Base-by-base conservation (phyloP, 176 grass and related monocot genomes). In the Ananas comosus region DNA sequence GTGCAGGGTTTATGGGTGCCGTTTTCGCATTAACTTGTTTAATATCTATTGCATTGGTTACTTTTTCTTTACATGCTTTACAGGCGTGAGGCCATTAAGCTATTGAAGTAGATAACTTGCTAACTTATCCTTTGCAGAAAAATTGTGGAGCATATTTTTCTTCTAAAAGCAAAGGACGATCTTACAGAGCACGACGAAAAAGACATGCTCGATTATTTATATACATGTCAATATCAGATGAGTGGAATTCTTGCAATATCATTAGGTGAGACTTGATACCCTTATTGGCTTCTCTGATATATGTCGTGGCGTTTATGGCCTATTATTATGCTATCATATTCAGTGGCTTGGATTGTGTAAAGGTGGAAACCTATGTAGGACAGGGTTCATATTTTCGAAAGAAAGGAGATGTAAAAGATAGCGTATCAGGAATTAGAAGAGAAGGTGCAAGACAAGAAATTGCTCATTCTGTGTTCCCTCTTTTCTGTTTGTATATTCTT, bases 191-290 rank as follows among this genome's bases (percentile, higher is more conserved):
- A 27, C 69, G 88, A 96, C 81, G 92, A 96, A 78, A 83, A 86
- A 75, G 83, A 87, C 83, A 91, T 96, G 92, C 85, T 96, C 57
- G 92, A 96, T 80, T 82, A 88, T 71, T 54, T 88, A 9, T 91
- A 96, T 74, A 96, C 85, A 78, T 82, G 83, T 86, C 92, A 96
- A 68, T 91, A 96, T 84, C 92, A 96, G 76, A 96, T 96, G 92
- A 88, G 83, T 78, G 92, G 92, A 75, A 86, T 96, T 75, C 77
- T 96, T 21, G 83, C 88, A 47, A 75, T 88, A 50, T 91, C 92
- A 78, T 80, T 96, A 80, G 92, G 92, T 96, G 50, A 82, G 53
- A 58, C 8, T 70, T 73, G 61, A 42, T 42, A 42, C 33, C 50
- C 53, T 23, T 28, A 12, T 71, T 73, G 16, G 59, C 74, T 54